Percentiles rank a stretch among this genome's conserved stretches.
phyloP scores from a whole-genome alignment of 225 moss, liverwort and hornwort genomes.

The Anthoceros angustus region DNA sequence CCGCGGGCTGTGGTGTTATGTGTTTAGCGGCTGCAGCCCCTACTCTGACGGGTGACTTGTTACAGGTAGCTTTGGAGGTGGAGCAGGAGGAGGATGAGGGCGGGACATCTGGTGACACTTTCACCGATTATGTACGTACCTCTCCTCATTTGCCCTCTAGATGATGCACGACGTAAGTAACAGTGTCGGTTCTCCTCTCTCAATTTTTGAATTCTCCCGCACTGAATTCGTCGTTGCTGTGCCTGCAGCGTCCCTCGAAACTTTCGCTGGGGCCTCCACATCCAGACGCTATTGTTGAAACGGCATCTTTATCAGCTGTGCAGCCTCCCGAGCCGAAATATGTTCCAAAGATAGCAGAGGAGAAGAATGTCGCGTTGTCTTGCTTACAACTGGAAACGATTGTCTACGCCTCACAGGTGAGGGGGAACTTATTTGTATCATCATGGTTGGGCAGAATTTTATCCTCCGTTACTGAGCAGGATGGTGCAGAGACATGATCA shows the following conservation, averaged over 20 bases:
- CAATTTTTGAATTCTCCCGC: neutral
- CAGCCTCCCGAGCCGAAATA: slow-evolving; percentile 97
- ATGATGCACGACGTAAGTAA: no score
- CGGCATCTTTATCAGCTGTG: slow-evolving; percentile 89
- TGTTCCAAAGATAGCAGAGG: slow-evolving; percentile 45
- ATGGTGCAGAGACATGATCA: slow-evolving; percentile 65
- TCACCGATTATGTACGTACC: slow-evolving; percentile 60
- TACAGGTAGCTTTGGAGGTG: slow-evolving; percentile 84
- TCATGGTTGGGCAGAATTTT: neutral
- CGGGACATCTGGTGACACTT: slow-evolving; percentile 87
- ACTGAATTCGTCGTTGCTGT: neutral
- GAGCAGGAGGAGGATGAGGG: slow-evolving; percentile 99
- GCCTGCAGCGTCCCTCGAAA: slow-evolving; percentile 72
- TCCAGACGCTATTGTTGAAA: slow-evolving; percentile 97
- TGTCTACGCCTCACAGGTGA: slow-evolving; percentile 87
- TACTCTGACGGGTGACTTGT: no score
- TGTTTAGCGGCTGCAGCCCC: no score
- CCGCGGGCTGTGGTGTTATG: no score
- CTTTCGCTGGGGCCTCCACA: slow-evolving; percentile 77
- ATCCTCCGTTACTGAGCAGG: neutral
- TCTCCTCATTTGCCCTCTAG: neutral
- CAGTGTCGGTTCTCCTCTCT: neutral
- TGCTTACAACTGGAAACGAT: slow-evolving; percentile 96
- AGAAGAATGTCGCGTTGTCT: slow-evolving; percentile 64
- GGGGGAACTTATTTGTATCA: neutral